Evolutionary conservation across 2,329 filamentous ascomycete species (phyloP).

Genomic region (Cercospora sesami): DNA sequence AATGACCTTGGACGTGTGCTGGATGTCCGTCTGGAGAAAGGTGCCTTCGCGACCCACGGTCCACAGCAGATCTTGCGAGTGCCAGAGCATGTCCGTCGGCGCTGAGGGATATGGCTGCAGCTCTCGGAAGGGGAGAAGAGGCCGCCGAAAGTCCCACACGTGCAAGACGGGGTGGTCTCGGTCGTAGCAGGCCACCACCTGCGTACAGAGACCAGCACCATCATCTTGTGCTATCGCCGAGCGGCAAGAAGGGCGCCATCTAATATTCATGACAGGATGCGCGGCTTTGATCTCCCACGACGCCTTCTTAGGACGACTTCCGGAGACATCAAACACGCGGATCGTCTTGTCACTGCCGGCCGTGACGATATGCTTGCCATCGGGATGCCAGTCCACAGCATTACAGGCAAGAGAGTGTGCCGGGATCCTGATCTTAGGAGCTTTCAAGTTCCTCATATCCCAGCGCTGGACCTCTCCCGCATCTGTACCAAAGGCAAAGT

Average conservation of each 20-base stretch:
- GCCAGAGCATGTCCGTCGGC: slow-evolving; percentile 63
- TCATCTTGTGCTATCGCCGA: slow-evolving; percentile 53
- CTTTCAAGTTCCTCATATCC: slow-evolving; percentile 60
- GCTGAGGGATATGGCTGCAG: slow-evolving; percentile 57
- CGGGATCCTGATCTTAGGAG: slow-evolving; percentile 60
- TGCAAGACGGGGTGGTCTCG: slow-evolving; percentile 61
- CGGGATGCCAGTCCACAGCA: slow-evolving; percentile 66
- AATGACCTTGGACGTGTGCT: slow-evolving; percentile 59
- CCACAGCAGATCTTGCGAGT: slow-evolving; percentile 64
- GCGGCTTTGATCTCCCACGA: slow-evolving; percentile 60
- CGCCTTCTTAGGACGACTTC: slow-evolving; percentile 59
- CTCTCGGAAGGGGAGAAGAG: slow-evolving; percentile 62
- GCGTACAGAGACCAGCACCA: slow-evolving; percentile 60
- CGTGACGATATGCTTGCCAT: slow-evolving; percentile 64
- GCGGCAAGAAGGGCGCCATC: slow-evolving; percentile 63
- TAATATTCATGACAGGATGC: slow-evolving; percentile 61
- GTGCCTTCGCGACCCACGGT: slow-evolving; percentile 62
- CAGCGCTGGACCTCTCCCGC: slow-evolving; percentile 64
- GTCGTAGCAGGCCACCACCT: slow-evolving; percentile 63
- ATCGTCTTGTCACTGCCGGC: slow-evolving; percentile 63
- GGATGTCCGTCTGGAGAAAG: slow-evolving; percentile 64
- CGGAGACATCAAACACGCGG: slow-evolving; percentile 64
- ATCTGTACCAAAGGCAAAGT: slow-evolving; percentile 66
- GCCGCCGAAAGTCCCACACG: slow-evolving; percentile 64
- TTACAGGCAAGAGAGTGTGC: slow-evolving; percentile 60